Percentiles rank a stretch among this genome's conserved stretches.
Conservation (phyloP, 345 rosid genomes). For the Ceriops decandra region DNA sequence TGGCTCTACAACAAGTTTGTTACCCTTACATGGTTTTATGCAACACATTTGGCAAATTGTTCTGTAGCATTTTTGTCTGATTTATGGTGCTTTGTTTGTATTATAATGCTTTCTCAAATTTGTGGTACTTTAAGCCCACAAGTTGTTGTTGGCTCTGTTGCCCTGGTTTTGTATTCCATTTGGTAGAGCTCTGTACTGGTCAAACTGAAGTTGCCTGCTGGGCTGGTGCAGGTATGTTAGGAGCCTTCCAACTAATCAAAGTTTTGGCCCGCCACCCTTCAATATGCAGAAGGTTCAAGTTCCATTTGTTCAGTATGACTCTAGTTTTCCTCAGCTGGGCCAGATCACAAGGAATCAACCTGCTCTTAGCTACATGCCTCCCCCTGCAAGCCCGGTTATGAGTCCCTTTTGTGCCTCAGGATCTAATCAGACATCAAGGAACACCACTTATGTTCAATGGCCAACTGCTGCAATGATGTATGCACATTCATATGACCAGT, state of each 20-base stretch:
- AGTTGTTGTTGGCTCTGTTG: not conserved
- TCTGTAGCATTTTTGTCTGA: not conserved
- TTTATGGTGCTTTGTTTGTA: not conserved
- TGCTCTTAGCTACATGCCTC: slow-evolving; percentile 46
- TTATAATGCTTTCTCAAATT: not conserved
- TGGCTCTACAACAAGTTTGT: not conserved
- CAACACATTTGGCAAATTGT: not conserved
- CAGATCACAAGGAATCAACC: slow-evolving; percentile 59
- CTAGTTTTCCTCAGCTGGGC: slow-evolving; percentile 53
- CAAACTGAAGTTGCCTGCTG: slow-evolving; percentile 1
- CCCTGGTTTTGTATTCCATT: not conserved
- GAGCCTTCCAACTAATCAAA: slow-evolving; percentile 68
- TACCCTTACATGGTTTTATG: not conserved
- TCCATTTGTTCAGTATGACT: slow-evolving; percentile 60
- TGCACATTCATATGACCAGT: slow-evolving; percentile 85
- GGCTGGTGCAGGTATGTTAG: slow-evolving; percentile 60
- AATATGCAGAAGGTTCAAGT: slow-evolving; percentile 60
- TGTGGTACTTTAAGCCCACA: not conserved
- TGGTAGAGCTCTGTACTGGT: not conserved
- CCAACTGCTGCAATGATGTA: slow-evolving; percentile 80
- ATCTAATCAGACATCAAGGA: slow-evolving; percentile 44
- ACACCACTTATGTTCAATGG: slow-evolving; percentile 73
- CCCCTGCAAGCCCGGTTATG: slow-evolving; percentile 51
- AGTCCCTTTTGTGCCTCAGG: slow-evolving; percentile 49
- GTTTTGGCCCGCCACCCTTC: slow-evolving; percentile 44